phyloP scores from a whole-genome alignment of 2,329 filamentous ascomycete species.

The Xylariaceae sp. region DNA sequence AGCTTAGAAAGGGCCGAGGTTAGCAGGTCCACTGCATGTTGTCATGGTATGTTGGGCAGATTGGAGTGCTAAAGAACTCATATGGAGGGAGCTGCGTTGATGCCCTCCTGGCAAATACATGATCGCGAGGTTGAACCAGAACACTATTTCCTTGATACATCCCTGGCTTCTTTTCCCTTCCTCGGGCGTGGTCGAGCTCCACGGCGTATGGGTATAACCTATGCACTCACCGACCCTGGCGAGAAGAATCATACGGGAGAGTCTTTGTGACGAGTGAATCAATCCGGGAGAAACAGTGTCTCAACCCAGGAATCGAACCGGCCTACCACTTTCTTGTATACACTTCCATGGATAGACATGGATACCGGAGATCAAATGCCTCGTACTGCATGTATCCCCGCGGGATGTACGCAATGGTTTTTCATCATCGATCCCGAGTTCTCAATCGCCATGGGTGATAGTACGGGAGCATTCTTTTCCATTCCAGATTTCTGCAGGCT shows the following conservation, averaged over 20 bases:
- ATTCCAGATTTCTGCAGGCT: neutral
- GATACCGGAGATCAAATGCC: neutral
- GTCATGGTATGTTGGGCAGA: too few species aligned
- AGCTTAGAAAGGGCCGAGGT: too few species aligned
- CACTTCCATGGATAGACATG: neutral
- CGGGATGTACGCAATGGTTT: too few species aligned
- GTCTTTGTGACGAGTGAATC: neutral
- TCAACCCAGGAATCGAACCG: neutral
- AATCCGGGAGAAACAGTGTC: neutral
- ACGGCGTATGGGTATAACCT: neutral
- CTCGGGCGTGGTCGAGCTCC: neutral
- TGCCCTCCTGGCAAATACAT: too few species aligned
- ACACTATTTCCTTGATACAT: neutral
- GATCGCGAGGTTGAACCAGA: too few species aligned
- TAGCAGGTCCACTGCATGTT: too few species aligned
- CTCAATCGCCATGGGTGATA: too few species aligned
- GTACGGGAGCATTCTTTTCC: neutral
- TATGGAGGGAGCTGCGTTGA: too few species aligned
- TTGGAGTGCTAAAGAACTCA: too few species aligned
- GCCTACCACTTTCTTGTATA: neutral
- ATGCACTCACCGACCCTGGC: neutral
- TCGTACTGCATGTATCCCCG: too few species aligned
- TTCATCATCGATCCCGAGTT: too few species aligned
- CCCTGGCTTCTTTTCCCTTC: neutral
- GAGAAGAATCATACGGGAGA: neutral